Evolutionary conservation across 345 rosid species (phyloP).

Genomic region (Theobroma cacao): DNA sequence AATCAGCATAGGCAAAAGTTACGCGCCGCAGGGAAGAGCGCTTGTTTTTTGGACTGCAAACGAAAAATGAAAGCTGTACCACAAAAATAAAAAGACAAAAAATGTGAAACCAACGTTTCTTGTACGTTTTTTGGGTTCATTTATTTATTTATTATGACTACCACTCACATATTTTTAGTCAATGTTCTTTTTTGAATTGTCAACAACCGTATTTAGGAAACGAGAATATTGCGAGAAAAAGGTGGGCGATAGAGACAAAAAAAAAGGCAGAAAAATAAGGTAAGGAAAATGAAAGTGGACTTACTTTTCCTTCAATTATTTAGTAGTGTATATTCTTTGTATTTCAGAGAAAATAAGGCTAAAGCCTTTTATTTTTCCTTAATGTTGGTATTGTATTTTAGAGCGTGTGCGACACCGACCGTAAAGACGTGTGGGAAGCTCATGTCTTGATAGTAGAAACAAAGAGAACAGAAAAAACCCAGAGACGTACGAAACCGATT

Average conservation of each 20-base stretch:
- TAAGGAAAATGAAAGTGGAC: background rate
- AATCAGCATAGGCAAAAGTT: background rate
- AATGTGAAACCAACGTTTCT: background rate
- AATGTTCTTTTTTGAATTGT: background rate
- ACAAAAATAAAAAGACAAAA: background rate
- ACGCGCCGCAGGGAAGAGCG: background rate
- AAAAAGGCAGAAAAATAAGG: no score
- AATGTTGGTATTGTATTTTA: no score
- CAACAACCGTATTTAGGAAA: background rate
- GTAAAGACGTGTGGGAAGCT: constrained; percentile 15
- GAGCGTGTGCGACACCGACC: constrained; percentile 23
- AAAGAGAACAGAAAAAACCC: constrained; percentile 45
- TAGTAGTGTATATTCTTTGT: no score
- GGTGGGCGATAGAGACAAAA: no score
- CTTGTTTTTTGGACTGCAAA: no score
- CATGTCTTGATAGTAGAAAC: constrained; percentile 28
- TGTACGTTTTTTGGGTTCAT: no score
- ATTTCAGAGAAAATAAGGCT: background rate
- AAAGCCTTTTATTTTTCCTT: background rate
- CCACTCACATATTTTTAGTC: background rate
- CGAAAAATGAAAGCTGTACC: no score
- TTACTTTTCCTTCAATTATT: background rate
- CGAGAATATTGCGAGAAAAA: no score
- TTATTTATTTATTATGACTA: background rate
- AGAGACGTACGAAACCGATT: constrained; percentile 49